Percentiles rank a stretch among this genome's conserved stretches.
Conservation (phyloP, 2,329 filamentous ascomycete genomes). For the Hymenoscyphus salicellus region DNA sequence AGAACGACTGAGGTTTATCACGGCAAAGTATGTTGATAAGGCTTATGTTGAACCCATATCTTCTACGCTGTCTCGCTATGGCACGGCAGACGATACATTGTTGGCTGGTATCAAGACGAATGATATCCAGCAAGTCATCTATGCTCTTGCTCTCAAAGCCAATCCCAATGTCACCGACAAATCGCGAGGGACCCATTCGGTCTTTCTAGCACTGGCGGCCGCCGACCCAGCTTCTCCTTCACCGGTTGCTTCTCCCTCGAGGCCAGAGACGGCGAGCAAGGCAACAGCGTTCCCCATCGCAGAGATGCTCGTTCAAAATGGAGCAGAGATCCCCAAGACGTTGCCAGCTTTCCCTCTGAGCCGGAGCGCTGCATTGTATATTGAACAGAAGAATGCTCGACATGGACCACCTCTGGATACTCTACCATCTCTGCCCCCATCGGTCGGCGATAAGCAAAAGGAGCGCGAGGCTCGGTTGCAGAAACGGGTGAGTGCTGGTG, state of each 20-base stretch:
- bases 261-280: conserved; percentile 42
- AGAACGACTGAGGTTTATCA: conserved; percentile 91
- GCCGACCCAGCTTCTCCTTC: conserved; percentile 83
- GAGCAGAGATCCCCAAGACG: conserved; percentile 75
- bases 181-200: conserved; percentile 80
- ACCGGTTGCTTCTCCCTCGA: conserved; percentile 44
- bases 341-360: conserved; percentile 82
- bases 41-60: conserved; percentile 78
- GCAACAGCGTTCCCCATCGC: conserved; percentile 78
- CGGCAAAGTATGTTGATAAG: conserved; percentile 85
- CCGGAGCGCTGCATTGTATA: conserved; percentile 73
- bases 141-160: conserved; percentile 79
- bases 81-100: conserved; percentile 80
- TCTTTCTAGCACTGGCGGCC: conserved; percentile 88
- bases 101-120: conserved; percentile 94
- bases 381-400: conserved; percentile 70
- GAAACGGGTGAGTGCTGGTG: conserved; percentile 76
- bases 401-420: conserved; percentile 50
- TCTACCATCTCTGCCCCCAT: conserved; percentile 58
- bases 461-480: conserved; percentile 69
- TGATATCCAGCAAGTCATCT: conserved; percentile 89
- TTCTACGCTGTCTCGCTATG: conserved; percentile 69
- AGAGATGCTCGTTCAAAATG: conserved; percentile 89
- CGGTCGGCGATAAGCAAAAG: conserved; percentile 51
- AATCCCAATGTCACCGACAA: conserved; percentile 85